phyloP scores from a whole-genome alignment of 2,329 filamentous ascomycete genomes.

The Orbilia brochopaga region DNA sequence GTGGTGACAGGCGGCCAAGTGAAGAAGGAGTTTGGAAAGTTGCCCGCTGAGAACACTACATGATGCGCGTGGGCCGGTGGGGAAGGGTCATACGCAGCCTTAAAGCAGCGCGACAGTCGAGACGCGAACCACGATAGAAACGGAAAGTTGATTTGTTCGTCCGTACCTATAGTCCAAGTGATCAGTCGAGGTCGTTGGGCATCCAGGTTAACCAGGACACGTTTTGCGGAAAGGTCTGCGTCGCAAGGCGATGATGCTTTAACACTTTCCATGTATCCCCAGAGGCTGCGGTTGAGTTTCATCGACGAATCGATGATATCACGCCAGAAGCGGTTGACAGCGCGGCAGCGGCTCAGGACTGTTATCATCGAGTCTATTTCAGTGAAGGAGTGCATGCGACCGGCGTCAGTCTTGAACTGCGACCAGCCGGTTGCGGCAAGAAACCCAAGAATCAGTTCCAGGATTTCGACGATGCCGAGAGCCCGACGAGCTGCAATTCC shows the following conservation, averaged over 20 bases:
- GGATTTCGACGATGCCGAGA: conserved; percentile 2
- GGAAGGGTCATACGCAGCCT: neutral
- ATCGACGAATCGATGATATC: neutral
- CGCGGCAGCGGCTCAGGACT: neutral
- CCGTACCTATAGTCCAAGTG: neutral
- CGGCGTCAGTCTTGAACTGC: neutral
- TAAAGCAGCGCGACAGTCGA: conserved; percentile 1
- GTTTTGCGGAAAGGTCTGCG: too few species aligned
- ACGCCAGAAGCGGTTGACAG: conserved; percentile 3
- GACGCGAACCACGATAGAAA: conserved; percentile 1
- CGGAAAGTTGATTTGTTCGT: conserved; percentile 6
- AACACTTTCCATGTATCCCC: too few species aligned
- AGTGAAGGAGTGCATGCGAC: neutral
- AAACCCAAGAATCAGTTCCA: neutral
- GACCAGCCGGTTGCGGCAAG: neutral
- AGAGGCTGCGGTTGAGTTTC: neutral
- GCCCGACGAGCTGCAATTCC: neutral
- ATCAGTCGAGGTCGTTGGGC: neutral
- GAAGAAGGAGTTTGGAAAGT: conserved; percentile 12
- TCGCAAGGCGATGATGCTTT: too few species aligned
- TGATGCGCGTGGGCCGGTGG: neutral
- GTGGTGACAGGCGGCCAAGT: neutral
- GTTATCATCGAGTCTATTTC: conserved; percentile 4
- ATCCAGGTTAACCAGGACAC: too few species aligned
- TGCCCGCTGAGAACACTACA: neutral